These are phyloP conservation scores for Dalechampia spathulata DNA, from an alignment of 441 rosid species.

Conservation along the genomic window DNA sequence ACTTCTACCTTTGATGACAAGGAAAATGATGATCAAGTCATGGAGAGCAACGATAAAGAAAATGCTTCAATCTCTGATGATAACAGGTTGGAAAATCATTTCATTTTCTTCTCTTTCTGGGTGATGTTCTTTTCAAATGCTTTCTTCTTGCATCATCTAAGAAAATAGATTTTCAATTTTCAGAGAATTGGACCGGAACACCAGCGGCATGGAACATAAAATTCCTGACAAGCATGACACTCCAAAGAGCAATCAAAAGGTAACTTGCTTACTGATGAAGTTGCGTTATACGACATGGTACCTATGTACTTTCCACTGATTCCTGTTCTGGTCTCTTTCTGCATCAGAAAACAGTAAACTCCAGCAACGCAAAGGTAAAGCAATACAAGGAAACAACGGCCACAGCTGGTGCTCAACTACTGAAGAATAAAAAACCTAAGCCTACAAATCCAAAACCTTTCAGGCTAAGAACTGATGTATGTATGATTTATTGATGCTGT, in stretches of 20 bases:
- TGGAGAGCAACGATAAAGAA: slow-evolving; percentile 24
- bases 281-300: too few relatives aligned
- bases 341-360: slow-evolving; percentile 30
- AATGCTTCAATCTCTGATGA: slow-evolving; percentile 35
- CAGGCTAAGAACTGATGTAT: slow-evolving; percentile 83
- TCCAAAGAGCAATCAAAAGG: slow-evolving; percentile 34
- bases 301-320: neutral
- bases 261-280: neutral
- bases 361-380: slow-evolving; percentile 23
- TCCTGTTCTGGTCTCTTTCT: slow-evolving; percentile 11
- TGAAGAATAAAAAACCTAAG: slow-evolving; percentile 55
- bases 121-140: neutral
- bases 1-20: slow-evolving; percentile 6
- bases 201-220: slow-evolving; percentile 22
- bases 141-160: neutral
- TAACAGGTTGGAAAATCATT: slow-evolving; percentile 40
- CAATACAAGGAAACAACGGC: slow-evolving; percentile 32
- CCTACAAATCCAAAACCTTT: slow-evolving; percentile 90
- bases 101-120: neutral
- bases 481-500: slow-evolving; percentile 12
- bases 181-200: slow-evolving; percentile 28
- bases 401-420: slow-evolving; percentile 19
- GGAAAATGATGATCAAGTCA: slow-evolving; percentile 11
- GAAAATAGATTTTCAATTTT: slow-evolving; percentile 9
- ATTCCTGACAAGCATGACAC: slow-evolving; percentile 32